phyloP scores from a whole-genome alignment of 2,329 filamentous ascomycete genomes.

The Fusarium setosum region DNA sequence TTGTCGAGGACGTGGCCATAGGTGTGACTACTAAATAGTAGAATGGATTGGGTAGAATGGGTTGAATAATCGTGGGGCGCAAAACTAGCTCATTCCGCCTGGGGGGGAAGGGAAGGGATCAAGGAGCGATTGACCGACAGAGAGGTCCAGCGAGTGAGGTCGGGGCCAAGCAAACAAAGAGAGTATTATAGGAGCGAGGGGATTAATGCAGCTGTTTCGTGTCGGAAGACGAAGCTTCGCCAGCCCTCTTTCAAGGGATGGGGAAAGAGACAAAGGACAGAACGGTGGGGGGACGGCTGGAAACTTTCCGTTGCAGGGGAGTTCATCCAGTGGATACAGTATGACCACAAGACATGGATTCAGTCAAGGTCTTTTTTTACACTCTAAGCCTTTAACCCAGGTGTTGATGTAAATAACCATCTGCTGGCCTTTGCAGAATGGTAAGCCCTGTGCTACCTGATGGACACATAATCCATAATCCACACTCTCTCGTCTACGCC shows the following conservation, averaged over 20 bases:
- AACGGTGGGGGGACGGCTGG: constrained; percentile 10
- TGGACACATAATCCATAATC: background rate
- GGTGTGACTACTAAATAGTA: constrained; percentile 33
- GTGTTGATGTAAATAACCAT: too few species aligned
- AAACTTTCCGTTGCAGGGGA: constrained; percentile 3
- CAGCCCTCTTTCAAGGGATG: constrained; percentile 28
- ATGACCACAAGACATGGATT: too few species aligned
- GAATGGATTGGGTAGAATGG: too few species aligned
- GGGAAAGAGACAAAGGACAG: constrained; percentile 14
- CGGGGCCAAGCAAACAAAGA: constrained; percentile 1
- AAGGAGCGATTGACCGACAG: background rate
- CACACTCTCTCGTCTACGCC: too few species aligned
- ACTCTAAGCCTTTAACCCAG: too few species aligned
- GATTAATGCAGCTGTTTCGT: constrained; percentile 20
- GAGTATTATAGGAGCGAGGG: constrained; percentile 20
- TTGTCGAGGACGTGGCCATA: constrained; percentile 34
- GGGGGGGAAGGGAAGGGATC: constrained; percentile 16
- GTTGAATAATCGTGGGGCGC: constrained; percentile 34
- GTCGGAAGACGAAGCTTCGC: constrained; percentile 30
- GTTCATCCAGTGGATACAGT: too few species aligned
- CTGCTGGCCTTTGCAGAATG: too few species aligned
- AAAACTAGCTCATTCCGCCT: constrained; percentile 37
- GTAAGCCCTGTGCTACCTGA: too few species aligned
- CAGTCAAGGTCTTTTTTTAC: too few species aligned
- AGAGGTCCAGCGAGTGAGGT: background rate